These are phyloP conservation scores for Dactylellina haptotyla DNA, from an alignment of 2,329 filamentous ascomycete genomes.

Conservation along the genomic window DNA sequence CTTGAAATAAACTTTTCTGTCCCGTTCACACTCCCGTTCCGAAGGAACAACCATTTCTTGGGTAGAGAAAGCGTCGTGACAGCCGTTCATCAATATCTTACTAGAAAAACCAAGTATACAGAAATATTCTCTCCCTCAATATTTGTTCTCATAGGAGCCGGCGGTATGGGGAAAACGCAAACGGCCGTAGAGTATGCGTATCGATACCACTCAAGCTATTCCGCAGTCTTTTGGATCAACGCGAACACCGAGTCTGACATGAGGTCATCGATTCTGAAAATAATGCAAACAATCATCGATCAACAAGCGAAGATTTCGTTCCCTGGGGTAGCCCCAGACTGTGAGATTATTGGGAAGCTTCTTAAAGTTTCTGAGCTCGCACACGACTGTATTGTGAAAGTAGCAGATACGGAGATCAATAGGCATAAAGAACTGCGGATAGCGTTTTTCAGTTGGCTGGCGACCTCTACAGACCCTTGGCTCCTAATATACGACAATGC, in stretches of 20 bases:
- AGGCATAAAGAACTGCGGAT: background rate
- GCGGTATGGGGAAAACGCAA: slow-evolving; percentile 58
- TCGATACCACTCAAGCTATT: slow-evolving; percentile 40
- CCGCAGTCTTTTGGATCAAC: slow-evolving; percentile 57
- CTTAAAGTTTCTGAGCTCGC: slow-evolving; percentile 36
- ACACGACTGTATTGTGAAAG: background rate
- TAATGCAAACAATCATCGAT: slow-evolving; percentile 31
- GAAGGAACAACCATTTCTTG: background rate
- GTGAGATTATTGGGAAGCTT: slow-evolving; percentile 23
- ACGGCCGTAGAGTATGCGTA: slow-evolving; percentile 56
- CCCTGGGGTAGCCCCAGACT: slow-evolving; percentile 24
- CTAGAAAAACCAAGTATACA: background rate
- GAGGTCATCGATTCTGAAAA: slow-evolving; percentile 31
- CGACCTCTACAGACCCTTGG: slow-evolving; percentile 53
- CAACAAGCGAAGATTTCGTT: slow-evolving; percentile 41
- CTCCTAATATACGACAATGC: slow-evolving; percentile 58
- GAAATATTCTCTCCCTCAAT: slow-evolving; percentile 7
- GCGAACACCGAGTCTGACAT: slow-evolving; percentile 44
- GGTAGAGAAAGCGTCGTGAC: background rate
- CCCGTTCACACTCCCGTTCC: slow-evolving; percentile 3
- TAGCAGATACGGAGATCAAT: background rate
- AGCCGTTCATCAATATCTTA: background rate
- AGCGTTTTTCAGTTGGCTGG: slow-evolving; percentile 44
- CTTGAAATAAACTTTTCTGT: slow-evolving; percentile 6
- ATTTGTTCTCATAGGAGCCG: slow-evolving; percentile 55